Conservation (phyloP, 768 basidiomycete genomes). For the Phanerochaete sordida region DNA sequence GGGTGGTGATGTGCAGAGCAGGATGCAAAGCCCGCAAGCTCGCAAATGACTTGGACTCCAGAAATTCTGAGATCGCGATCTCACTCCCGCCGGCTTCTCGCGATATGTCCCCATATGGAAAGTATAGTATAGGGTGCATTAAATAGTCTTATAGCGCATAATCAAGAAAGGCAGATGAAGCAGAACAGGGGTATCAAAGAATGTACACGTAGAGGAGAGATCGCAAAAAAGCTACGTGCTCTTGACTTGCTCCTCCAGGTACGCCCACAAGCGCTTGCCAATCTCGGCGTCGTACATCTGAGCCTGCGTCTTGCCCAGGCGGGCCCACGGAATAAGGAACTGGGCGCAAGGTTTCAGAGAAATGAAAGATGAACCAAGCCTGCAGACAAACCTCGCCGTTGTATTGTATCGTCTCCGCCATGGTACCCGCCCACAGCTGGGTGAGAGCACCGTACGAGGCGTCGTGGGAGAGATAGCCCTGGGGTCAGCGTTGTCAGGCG, state of each 20-base stretch:
- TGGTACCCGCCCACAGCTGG: conserved; percentile 31
- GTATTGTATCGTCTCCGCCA: conserved; percentile 33
- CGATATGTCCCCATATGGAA: too few relatives aligned
- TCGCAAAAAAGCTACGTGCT: too few relatives aligned
- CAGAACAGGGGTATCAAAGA: too few relatives aligned
- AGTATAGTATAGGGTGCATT: too few relatives aligned
- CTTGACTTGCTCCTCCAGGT: conserved; percentile 14
- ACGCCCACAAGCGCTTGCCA: conserved; percentile 24
- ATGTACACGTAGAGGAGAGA: too few relatives aligned
- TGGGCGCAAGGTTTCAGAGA: neutral
- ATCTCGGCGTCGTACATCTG: conserved; percentile 15
- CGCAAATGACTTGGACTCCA: too few relatives aligned
- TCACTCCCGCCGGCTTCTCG: too few relatives aligned
- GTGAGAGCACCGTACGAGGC: conserved; percentile 28
- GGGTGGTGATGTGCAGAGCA: neutral
- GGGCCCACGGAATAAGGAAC: conserved; percentile 26
- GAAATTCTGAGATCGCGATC: too few relatives aligned
- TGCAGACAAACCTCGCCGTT: conserved; percentile 39
- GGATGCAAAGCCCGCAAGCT: neutral
- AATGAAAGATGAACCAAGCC: neutral
- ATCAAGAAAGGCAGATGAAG: too few relatives aligned
- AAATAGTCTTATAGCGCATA: too few relatives aligned
- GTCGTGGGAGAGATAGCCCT: conserved; percentile 24
- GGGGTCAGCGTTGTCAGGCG: neutral
- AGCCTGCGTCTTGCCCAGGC: conserved; percentile 7